Conservation (phyloP, 352 stramenopile genomes). For the Peronosclerospora sorghi region DNA sequence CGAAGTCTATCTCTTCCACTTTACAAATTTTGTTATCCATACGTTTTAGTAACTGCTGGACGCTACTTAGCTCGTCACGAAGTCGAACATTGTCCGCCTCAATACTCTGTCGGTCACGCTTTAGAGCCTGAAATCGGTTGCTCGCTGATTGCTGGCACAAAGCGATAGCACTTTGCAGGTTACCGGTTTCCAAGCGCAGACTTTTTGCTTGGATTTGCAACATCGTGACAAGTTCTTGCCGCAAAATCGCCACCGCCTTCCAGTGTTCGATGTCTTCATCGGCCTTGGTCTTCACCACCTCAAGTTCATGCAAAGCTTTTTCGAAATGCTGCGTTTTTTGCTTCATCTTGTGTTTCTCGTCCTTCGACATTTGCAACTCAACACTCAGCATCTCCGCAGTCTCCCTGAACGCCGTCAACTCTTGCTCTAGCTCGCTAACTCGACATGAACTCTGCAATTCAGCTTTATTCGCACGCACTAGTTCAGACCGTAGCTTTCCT, state of each 20-base stretch:
- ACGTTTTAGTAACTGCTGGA: constrained; percentile 2
- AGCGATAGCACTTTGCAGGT: constrained; percentile 6
- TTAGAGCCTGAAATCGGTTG: constrained; percentile 6
- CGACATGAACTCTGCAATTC: constrained; percentile 4
- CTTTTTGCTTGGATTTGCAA: constrained; percentile 10
- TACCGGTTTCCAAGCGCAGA: constrained; percentile 5
- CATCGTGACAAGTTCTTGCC: constrained; percentile 2
- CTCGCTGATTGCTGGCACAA: constrained; percentile 14
- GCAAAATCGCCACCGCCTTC: constrained; percentile 1
- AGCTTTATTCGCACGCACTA: background rate
- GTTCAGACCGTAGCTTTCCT: constrained; percentile 1
- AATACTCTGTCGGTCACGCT: constrained; percentile 5
- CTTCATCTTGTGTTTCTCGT: background rate
- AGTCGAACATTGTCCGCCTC: constrained; percentile 10
- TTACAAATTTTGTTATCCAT: constrained; percentile 3
- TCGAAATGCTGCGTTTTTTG: background rate
- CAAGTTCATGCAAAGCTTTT: background rate
- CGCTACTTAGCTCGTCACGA: constrained; percentile 3
- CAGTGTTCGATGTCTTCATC: constrained; percentile 2
- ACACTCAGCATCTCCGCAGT: constrained; percentile 6
- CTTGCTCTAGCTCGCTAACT: constrained; percentile 7
- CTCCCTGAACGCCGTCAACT: constrained; percentile 4
- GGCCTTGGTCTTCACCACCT: background rate
- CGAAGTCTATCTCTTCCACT: constrained; percentile 2
- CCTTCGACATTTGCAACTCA: background rate